Evolutionary conservation across 2,329 filamentous ascomycete genomes (phyloP).

Genomic region (Sporothrix luriei): DNA sequence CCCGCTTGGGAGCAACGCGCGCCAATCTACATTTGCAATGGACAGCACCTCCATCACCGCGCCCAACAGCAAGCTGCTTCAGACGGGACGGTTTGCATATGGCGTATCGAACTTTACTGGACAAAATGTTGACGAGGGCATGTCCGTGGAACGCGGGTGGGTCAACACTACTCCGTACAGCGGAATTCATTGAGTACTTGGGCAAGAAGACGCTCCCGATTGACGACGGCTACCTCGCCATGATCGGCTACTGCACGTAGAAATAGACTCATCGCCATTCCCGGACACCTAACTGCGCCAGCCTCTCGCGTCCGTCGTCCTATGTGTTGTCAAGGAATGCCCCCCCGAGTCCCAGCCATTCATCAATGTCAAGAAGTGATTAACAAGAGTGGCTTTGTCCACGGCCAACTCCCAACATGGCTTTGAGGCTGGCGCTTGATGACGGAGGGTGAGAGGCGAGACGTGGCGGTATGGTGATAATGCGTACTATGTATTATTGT

Average conservation of each 20-base stretch:
- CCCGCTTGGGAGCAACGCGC: background rate
- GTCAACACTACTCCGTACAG: too few species aligned
- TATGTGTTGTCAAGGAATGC: too few species aligned
- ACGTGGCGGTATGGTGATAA: too few species aligned
- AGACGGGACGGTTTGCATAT: conserved; percentile 5
- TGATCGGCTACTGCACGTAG: conserved; percentile 38
- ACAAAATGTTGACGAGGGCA: too few species aligned
- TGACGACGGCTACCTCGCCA: background rate
- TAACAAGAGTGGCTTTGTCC: conserved; percentile 44
- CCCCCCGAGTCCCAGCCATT: too few species aligned
- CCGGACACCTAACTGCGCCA: conserved; percentile 86
- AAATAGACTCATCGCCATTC: conserved; percentile 80
- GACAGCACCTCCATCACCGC: conserved; percentile 46
- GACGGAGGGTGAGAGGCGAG: too few species aligned
- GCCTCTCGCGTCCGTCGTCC: background rate
- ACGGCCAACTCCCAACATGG: conserved; percentile 49
- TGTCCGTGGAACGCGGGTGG: too few species aligned
- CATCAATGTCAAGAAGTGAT: too few species aligned
- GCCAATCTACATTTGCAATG: conserved; percentile 38
- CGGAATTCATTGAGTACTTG: too few species aligned
- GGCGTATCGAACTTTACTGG: too few species aligned
- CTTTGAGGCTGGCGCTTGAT: background rate
- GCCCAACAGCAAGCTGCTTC: conserved; percentile 22
- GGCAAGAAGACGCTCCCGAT: background rate
- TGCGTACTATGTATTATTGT: too few species aligned